Evolutionary conservation across 2,329 filamentous ascomycete genomes (phyloP).

Genomic region (Rhinocladiella mackenziei): DNA sequence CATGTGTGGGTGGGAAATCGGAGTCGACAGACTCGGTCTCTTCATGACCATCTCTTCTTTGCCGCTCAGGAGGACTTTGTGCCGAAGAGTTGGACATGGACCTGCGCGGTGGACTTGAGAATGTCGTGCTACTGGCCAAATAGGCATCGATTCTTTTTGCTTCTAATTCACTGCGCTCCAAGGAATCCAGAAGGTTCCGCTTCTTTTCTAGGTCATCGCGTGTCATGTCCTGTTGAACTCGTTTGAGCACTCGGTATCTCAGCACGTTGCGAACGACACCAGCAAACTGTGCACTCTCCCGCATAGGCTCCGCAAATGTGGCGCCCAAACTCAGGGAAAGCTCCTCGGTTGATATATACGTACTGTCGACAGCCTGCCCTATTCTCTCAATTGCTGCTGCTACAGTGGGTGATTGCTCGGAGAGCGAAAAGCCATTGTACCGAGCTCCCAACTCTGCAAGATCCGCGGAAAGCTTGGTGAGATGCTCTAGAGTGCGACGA

Average conservation of each 20-base stretch:
- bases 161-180: slow-evolving; percentile 92
- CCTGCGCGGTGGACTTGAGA: slow-evolving; percentile 59
- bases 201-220: slow-evolving; percentile 90
- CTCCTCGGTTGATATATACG: slow-evolving; percentile 93
- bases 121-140: slow-evolving; percentile 65
- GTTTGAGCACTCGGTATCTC: slow-evolving; percentile 84
- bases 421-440: slow-evolving; percentile 94
- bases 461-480: slow-evolving; percentile 79
- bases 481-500: slow-evolving; percentile 76
- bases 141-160: slow-evolving; percentile 92
- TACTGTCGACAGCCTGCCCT: slow-evolving; percentile 90
- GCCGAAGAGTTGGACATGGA: slow-evolving; percentile 55
- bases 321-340: slow-evolving; percentile 82
- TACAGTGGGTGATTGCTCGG: slow-evolving; percentile 82
- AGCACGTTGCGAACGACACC: slow-evolving; percentile 87
- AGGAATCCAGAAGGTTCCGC: slow-evolving; percentile 70
- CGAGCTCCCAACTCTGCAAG: slow-evolving; percentile 90
- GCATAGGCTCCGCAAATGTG: slow-evolving; percentile 94
- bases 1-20: slow-evolving; percentile 87
- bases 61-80: slow-evolving; percentile 39
- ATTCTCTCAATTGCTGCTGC: slow-evolving; percentile 90
- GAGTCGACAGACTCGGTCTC: slow-evolving; percentile 91
- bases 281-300: slow-evolving; percentile 95
- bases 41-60: slow-evolving; percentile 59
- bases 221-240: slow-evolving; percentile 96